Conservation (phyloP, 441 rosid genomes). For the Arabidopsis hybrid region DNA sequence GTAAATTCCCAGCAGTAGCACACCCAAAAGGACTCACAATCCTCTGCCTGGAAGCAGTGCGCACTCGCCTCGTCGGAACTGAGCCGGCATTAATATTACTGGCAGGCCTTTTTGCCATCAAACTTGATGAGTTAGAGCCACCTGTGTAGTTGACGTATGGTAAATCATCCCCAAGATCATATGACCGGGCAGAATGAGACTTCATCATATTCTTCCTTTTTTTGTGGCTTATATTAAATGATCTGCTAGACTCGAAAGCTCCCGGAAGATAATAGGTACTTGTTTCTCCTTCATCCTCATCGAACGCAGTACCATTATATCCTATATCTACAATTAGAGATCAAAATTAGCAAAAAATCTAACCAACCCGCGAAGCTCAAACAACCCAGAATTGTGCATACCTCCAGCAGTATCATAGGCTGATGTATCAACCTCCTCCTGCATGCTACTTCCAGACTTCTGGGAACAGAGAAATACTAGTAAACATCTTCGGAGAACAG, state of each 20-base stretch:
- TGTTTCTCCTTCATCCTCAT: constrained; percentile 96
- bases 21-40: constrained; percentile 67
- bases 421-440: constrained; percentile 91
- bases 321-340: constrained; percentile 58
- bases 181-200: constrained; percentile 63
- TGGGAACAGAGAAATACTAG: constrained; percentile 45
- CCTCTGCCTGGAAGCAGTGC: constrained; percentile 95
- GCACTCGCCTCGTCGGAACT: constrained; percentile 91
- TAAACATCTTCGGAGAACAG: constrained; percentile 25
- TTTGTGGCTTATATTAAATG: constrained; percentile 66
- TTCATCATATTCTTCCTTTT: constrained; percentile 66
- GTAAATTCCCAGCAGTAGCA: constrained; percentile 64
- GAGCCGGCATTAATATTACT: constrained; percentile 65
- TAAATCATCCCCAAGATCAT: constrained; percentile 70
- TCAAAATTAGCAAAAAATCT: constrained; percentile 41
- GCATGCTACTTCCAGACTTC: constrained; percentile 81
- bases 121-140: constrained; percentile 59
- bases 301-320: constrained; percentile 60
- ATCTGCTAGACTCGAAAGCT: constrained; percentile 63
- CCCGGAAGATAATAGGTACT: constrained; percentile 76
- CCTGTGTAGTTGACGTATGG: constrained; percentile 58
- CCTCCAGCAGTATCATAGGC: constrained; percentile 78
- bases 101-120: constrained; percentile 75
- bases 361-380: constrained; percentile 37
- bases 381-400: constrained; percentile 44